Evolutionary conservation across 2,329 filamentous ascomycete species (phyloP).

Genomic region (Calonectria ilicicola): DNA sequence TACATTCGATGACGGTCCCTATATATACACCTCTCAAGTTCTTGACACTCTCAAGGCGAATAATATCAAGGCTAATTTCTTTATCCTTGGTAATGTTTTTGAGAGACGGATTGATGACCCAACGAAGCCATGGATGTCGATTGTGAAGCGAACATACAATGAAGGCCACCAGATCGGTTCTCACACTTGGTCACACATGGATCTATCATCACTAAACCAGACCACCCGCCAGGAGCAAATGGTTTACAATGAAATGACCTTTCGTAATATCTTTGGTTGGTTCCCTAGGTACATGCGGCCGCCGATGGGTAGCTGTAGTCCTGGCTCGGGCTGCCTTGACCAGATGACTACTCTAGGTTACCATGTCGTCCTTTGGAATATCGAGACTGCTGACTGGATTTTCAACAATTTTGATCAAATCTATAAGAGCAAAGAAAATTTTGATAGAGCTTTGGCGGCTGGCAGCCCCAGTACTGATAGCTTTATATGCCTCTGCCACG

Average conservation of each 20-base stretch:
- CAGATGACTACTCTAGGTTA: conserved; percentile 61
- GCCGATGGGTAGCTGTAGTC: conserved; percentile 58
- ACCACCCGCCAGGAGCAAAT: conserved; percentile 54
- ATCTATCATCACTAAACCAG: conserved; percentile 51
- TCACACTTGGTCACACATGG: conserved; percentile 61
- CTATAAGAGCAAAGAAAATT: conserved; percentile 52
- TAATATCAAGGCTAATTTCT: conserved; percentile 54
- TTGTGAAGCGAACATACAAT: conserved; percentile 59
- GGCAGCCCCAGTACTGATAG: conserved; percentile 38
- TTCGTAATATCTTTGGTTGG: conserved; percentile 55
- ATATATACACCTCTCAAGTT: conserved; percentile 54
- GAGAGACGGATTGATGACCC: conserved; percentile 57
- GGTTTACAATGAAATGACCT: conserved; percentile 55
- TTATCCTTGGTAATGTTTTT: conserved; percentile 49
- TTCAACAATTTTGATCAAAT: conserved; percentile 63
- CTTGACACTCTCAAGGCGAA: conserved; percentile 52
- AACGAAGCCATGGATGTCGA: conserved; percentile 47
- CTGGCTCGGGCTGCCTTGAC: conserved; percentile 46
- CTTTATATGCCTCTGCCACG: conserved; percentile 67
- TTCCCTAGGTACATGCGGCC: conserved; percentile 59
- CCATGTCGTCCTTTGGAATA: conserved; percentile 69
- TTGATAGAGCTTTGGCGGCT: conserved; percentile 52
- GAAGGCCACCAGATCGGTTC: conserved; percentile 72
- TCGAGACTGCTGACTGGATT: conserved; percentile 72
- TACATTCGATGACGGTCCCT: conserved; percentile 61